phyloP scores from a whole-genome alignment of 139 green algal genomes.

The Trebouxia sp. region DNA sequence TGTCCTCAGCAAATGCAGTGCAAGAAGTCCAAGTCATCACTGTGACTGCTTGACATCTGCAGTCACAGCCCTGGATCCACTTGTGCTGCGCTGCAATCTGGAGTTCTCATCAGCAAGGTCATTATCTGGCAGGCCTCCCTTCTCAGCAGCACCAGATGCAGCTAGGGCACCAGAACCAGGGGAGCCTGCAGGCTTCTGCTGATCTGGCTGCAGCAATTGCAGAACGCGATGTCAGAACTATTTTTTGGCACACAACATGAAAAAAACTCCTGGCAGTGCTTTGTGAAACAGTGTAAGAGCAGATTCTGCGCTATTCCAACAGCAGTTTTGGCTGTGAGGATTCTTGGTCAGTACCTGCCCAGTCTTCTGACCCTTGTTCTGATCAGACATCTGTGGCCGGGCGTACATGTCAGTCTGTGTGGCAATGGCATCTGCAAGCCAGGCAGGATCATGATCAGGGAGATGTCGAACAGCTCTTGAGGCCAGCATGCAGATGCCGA shows the following conservation, averaged over 20 bases:
- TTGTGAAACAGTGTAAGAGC: too few relatives aligned
- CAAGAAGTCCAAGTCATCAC: too few relatives aligned
- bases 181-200: neutral
- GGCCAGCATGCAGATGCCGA: neutral
- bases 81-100: neutral
- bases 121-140: slow-evolving; percentile 4
- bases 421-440: neutral
- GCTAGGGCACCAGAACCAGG: neutral
- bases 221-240: neutral
- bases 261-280: too few relatives aligned
- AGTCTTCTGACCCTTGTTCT: slow-evolving; percentile 17
- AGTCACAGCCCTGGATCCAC: neutral
- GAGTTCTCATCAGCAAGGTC: slow-evolving; percentile 11
- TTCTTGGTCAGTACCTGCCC: neutral
- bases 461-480: too few relatives aligned
- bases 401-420: slow-evolving; percentile 18
- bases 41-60: too few relatives aligned
- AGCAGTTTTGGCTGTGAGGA: too few relatives aligned
- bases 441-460: neutral
- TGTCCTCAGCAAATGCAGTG: too few relatives aligned
- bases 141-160: slow-evolving; percentile 11
- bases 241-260: too few relatives aligned
- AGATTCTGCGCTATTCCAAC: too few relatives aligned
- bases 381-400: slow-evolving; percentile 8
- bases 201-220: neutral